phyloP scores from a whole-genome alignment of 495 filamentous ascomycete genomes.

The Neurospora sublineolata region DNA sequence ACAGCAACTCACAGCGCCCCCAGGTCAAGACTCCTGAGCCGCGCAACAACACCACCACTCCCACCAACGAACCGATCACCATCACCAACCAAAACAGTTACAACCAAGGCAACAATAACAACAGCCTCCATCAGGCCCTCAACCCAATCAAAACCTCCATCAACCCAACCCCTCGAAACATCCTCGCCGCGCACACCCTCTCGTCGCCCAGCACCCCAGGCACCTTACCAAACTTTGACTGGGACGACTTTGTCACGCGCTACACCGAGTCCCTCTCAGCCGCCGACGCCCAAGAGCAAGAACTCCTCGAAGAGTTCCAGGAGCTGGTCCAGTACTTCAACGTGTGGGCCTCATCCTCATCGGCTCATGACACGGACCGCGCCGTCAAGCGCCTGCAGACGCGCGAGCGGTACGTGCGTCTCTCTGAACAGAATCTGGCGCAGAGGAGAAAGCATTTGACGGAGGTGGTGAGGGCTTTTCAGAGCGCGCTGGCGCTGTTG shows the following conservation, averaged over 20 bases:
- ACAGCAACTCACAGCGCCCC: background rate
- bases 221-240: conserved; percentile 44
- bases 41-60: conserved; percentile 3
- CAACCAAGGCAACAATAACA: conserved; percentile 2
- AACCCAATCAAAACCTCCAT: background rate
- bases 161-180: background rate
- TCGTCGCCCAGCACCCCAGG: conserved; percentile 32
- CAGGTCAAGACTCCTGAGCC: conserved; percentile 26
- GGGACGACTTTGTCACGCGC: conserved; percentile 54
- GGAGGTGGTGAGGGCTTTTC: conserved; percentile 70
- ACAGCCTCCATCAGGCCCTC: background rate
- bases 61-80: conserved; percentile 17
- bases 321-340: conserved; percentile 55
- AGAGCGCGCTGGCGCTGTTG: conserved; percentile 63
- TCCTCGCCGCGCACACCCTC: background rate
- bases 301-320: conserved; percentile 52
- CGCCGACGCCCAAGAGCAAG: conserved; percentile 46
- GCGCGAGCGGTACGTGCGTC: conserved; percentile 59
- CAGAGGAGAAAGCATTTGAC: conserved; percentile 64
- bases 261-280: conserved; percentile 50
- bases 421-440: conserved; percentile 53
- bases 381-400: conserved; percentile 68
- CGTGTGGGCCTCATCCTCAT: conserved; percentile 55
- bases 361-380: conserved; percentile 57
- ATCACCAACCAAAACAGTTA: conserved; percentile 13